phyloP scores from a whole-genome alignment of 2,329 filamentous ascomycete genomes.

The Trichoderma afroharzianum region DNA sequence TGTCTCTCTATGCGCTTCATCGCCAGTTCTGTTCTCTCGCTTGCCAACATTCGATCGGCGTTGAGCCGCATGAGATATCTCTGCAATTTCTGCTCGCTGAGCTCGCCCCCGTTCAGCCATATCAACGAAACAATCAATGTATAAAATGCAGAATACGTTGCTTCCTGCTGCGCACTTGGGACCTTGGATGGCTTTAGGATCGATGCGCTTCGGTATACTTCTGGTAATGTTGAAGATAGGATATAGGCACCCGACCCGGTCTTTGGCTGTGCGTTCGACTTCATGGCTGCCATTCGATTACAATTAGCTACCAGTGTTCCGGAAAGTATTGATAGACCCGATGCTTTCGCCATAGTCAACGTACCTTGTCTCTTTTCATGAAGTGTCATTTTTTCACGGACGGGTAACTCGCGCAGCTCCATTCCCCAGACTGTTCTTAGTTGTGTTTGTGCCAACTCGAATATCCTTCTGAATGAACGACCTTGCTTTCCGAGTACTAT shows the following conservation, averaged over 20 bases:
- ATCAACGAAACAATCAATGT: slow-evolving; percentile 77
- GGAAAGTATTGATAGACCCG: not conserved
- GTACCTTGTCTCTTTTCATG: slow-evolving; percentile 71
- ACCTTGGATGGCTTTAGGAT: slow-evolving; percentile 67
- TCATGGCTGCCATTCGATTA: slow-evolving; percentile 33
- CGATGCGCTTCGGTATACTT: slow-evolving; percentile 59
- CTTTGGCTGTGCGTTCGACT: slow-evolving; percentile 48
- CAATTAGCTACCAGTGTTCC: not conserved
- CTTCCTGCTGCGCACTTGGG: slow-evolving; percentile 64
- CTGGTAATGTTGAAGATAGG: slow-evolving; percentile 68
- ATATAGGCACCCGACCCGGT: slow-evolving; percentile 69
- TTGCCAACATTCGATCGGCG: slow-evolving; percentile 68
- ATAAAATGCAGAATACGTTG: slow-evolving; percentile 78
- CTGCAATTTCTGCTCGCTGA: slow-evolving; percentile 75
- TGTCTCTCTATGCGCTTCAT: slow-evolving; percentile 74
- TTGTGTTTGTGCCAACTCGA: slow-evolving; percentile 69
- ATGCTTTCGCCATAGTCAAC: not conserved
- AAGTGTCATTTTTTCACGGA: slow-evolving; percentile 75
- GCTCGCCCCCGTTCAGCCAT: slow-evolving; percentile 64
- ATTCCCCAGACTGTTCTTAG: slow-evolving; percentile 80
- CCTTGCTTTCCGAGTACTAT: slow-evolving; percentile 68
- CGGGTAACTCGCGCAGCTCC: slow-evolving; percentile 80
- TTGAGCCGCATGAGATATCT: slow-evolving; percentile 73
- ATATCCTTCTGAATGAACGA: slow-evolving; percentile 72
- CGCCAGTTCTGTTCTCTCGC: slow-evolving; percentile 71